Evolutionary conservation across 1,284 basidiomycete genomes (phyloP), one percentile per base, ranked within the genome.

Genomic region (Malassezia arunalokei): DNA sequence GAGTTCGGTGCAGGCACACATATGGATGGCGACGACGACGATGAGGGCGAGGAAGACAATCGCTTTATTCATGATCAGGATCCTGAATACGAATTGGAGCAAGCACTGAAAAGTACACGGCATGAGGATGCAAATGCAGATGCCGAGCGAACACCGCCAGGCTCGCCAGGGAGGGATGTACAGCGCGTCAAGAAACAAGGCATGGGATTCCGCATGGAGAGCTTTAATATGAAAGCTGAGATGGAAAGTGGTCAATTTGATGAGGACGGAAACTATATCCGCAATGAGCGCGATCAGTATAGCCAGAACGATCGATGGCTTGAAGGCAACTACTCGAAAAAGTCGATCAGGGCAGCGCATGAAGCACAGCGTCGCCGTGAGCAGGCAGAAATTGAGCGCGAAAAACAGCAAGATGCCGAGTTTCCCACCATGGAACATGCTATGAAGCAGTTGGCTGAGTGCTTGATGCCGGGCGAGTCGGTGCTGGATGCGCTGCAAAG

Each of bases 141-240:
- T 8, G 60, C 58, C 7, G 63, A 70, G 43, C 56, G 63, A 5
- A 61, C 62, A 28, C 63, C 64, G 11, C 62, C 65, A 7, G 52
- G 58, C 0, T 60, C 60, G 12, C 59, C 63, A 27, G 56, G 57
- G 20, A 40, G 40, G 3, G 47, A 31, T 3, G 51, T 47, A 2
- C 8, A 28, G 7, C 14, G 50, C 14, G 46, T 28, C 15, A 42
- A 47, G 12, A 55, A 62, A 31, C 31, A 45, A 17, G 58, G 86
- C 24, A 92, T 94, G 90, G 94, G 91, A 1, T 89, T 78, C 74
- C 86, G 91, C 66, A 73, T 96, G 11, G 91, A 87, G 7, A 85
- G 86, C 30, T 99, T 99, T 81, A 95, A 99, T 75, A 96, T 99
- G 94, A 86, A 90, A 62, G 84, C 86, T 62, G 94, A 99, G 79